These are phyloP conservation scores for Clarkia xantiana DNA, from an alignment of 345 rosid genomes.

Conservation along the genomic window DNA sequence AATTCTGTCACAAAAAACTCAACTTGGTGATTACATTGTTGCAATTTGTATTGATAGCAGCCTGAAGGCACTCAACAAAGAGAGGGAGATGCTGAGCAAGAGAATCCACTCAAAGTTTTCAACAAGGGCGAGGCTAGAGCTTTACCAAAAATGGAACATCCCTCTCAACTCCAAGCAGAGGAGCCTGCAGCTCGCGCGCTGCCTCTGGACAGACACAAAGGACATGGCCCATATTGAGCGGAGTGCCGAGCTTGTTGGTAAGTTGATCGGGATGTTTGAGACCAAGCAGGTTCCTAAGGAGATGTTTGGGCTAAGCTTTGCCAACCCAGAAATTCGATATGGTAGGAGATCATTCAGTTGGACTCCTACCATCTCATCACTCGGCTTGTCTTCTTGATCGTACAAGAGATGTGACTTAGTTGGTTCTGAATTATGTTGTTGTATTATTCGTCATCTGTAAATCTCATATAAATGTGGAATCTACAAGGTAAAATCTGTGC, in stretches of 20 bases:
- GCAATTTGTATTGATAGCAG: slow-evolving; percentile 17
- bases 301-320: slow-evolving; percentile 8
- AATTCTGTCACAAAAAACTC: too few species aligned
- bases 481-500: too few species aligned
- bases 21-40: background rate
- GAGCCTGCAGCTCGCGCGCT: slow-evolving; percentile 42
- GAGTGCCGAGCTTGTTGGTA: slow-evolving; percentile 60
- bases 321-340: background rate
- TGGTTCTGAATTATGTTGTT: background rate
- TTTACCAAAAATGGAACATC: slow-evolving; percentile 65
- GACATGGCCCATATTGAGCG: slow-evolving; percentile 53
- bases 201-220: slow-evolving; percentile 46
- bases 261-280: slow-evolving; percentile 29
- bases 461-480: too few species aligned
- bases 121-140: slow-evolving; percentile 42
- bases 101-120: slow-evolving; percentile 42
- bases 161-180: slow-evolving; percentile 45
- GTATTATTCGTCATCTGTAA: too few species aligned
- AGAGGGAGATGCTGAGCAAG: slow-evolving; percentile 55
- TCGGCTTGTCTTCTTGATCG: background rate
- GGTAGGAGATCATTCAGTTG: slow-evolving; percentile 6
- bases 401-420: background rate
- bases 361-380: slow-evolving; percentile 2
- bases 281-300: slow-evolving; percentile 1
- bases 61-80: slow-evolving; percentile 38